Percentiles rank a stretch among this genome's conserved stretches.
phyloP scores from a whole-genome alignment of 139 green algal genomes.

The Picochlorum sp. region DNA sequence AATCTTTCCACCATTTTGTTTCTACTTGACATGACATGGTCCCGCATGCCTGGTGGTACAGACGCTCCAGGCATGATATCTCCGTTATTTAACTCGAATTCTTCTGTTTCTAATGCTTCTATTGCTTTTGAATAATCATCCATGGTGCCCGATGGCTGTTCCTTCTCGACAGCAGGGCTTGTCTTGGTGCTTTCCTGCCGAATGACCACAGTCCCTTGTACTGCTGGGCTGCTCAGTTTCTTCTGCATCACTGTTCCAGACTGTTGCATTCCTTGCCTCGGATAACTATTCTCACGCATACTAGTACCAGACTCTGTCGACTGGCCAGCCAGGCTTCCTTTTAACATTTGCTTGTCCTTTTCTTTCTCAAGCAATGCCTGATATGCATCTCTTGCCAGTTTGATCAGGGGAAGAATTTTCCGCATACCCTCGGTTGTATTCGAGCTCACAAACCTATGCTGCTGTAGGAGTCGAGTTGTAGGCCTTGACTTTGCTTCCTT shows the following conservation, averaged over 20 bases:
- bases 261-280: too few species aligned
- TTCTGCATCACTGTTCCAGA: too few species aligned
- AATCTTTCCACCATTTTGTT: slow-evolving; percentile 44
- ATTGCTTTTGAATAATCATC: slow-evolving; percentile 37
- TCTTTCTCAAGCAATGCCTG: neutral
- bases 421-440: slow-evolving; percentile 9
- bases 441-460: slow-evolving; percentile 37
- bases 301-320: neutral
- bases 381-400: slow-evolving; percentile 8
- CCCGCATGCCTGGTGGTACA: neutral
- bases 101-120: slow-evolving; percentile 6
- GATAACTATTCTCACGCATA: neutral
- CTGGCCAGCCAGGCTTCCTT: neutral
- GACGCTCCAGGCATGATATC: neutral
- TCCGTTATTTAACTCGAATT: neutral
- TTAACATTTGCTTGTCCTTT: neutral
- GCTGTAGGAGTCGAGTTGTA: slow-evolving; percentile 53
- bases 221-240: too few species aligned
- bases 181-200: too few species aligned
- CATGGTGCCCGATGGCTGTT: too few species aligned
- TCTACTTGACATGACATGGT: neutral
- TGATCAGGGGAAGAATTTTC: slow-evolving; percentile 35
- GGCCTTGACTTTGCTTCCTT: slow-evolving; percentile 68
- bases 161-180: too few species aligned
- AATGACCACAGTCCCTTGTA: too few species aligned